Evolutionary conservation across 345 rosid genomes (phyloP).

Genomic region (Eucalyptus erythrocorys): DNA sequence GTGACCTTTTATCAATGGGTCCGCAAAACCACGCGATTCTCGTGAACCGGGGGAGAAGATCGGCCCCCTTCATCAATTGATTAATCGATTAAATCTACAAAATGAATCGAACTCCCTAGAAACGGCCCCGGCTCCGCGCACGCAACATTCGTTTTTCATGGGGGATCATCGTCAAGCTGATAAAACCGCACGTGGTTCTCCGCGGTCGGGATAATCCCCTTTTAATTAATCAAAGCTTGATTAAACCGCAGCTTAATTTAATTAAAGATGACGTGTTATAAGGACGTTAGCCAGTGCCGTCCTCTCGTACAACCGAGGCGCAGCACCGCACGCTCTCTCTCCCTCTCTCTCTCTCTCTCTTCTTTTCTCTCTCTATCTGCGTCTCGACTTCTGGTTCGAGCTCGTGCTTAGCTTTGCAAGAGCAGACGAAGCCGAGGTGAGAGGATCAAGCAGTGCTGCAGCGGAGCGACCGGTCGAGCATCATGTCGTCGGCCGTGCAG

Average conservation of each 20-base stretch:
- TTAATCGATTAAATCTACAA: no score
- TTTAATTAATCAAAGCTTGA: neutral
- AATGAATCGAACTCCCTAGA: neutral
- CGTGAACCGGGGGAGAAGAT: neutral
- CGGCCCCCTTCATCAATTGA: neutral
- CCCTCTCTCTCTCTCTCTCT: neutral
- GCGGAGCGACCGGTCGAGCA: neutral
- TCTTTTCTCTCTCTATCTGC: neutral
- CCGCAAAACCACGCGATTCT: neutral
- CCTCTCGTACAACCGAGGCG: accelerated
- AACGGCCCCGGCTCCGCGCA: no score
- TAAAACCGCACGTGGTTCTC: neutral
- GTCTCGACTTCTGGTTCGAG: neutral
- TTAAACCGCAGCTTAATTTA: neutral
- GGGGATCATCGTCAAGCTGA: no score
- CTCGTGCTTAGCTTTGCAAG: no score
- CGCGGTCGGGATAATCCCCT: neutral
- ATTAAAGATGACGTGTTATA: neutral
- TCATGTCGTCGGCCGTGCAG: constrained; percentile 26
- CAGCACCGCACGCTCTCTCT: neutral
- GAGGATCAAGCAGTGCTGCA: neutral
- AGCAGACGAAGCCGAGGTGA: no score
- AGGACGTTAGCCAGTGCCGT: neutral
- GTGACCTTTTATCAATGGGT: neutral
- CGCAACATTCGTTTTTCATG: no score